Evolutionary conservation across 352 stramenopile species (phyloP), one percentile per base, ranked within the genome.

Genomic region (Globisporangium radiosum): DNA sequence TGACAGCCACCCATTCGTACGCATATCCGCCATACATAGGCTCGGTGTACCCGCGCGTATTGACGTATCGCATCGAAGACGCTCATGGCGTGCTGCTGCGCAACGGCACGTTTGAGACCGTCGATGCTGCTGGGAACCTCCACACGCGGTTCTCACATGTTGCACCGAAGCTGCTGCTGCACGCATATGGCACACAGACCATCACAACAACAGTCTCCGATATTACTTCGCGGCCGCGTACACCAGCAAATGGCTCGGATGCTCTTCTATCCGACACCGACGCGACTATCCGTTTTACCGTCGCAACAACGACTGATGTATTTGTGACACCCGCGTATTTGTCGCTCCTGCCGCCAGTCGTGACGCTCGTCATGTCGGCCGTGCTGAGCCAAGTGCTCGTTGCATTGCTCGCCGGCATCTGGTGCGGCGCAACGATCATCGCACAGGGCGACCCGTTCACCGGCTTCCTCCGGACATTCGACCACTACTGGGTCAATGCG

Each of bases 401-500:
- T 25, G 80, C 85, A 10, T 68, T 97, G 33, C 74, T 96, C 47
- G 73, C 79, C 5, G 88, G 88, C 36, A 88, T 97, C 63, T 97
- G 88, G 87, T 85, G 85, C 51, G 88, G 88, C 47, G 83, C 87
- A 17, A 91, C 73, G 43, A 96, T 91, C 65, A 80, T 93, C 15
- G 83, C 71, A 60, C 74, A 85, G 48, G 85, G 85, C 57, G 80
- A 95, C 66, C 75, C 74, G 39, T 73, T 94, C 37, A 70, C 68
- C 36, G 85, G 76, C 10, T 94, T 96, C 61, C 60, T 94, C 54
- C 81, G 81, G 47, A 91, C 85, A 5, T 91, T 96, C 56, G 86
- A 95, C 63, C 87, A 80, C 60, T 95, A 96, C 75, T 93, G 90
- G 78, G 73, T 92, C 19, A 75, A 88, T 47, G 75, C 87, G 1